Evolutionary conservation across 208 protist species (phyloP), one percentile per base, ranked within the genome.

Genomic region (Wallacemonas sp.): DNA sequence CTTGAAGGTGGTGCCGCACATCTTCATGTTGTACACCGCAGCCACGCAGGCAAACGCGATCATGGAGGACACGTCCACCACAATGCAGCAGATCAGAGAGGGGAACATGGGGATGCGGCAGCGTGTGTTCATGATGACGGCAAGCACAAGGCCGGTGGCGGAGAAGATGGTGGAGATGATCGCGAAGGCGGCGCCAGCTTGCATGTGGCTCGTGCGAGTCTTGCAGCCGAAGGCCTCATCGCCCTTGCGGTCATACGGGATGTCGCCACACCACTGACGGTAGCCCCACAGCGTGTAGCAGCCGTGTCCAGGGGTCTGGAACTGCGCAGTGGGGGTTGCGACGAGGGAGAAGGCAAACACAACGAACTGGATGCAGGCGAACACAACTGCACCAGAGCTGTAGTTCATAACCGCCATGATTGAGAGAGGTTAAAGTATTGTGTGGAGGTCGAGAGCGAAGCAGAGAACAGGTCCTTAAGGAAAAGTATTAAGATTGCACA

Each of bases 1-100:
- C 46, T 54, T 54, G 46, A 54, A 54, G 9, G 9, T 26, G 24
- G 46, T 54, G 47, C 45, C 63, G 72, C 77, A 84, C 72, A 84
- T 79, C 26, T 21, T 66, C 41, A 63, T 42, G 47, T 21, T 79
- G 69, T 77, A 68, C 55, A 85, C 79, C 39, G 65, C 61, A 47
- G 75, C 79, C 38, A 85, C 72, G 55, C 75, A 81, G 39, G 72
- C 79, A 58, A 66, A 80, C 22, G 70, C 63, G 62, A 80, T 75
- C 54, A 79, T 54, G 6, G 46, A 54, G 6, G 46, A 54, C 46
- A 54, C 26, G 22, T 54, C 26, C 44, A 38, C 45, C 1, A 64
- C 31, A 34, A 3, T 5, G 31, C 38, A 54, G 31, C 30, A 39
- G 17, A 63, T 28, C 21, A 63, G 19, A 12, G 33, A 62, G 24